These are phyloP conservation scores for Protomyces gravidus DNA, from an alignment of 1,139 yeast genomes.

Conservation along the genomic window DNA sequence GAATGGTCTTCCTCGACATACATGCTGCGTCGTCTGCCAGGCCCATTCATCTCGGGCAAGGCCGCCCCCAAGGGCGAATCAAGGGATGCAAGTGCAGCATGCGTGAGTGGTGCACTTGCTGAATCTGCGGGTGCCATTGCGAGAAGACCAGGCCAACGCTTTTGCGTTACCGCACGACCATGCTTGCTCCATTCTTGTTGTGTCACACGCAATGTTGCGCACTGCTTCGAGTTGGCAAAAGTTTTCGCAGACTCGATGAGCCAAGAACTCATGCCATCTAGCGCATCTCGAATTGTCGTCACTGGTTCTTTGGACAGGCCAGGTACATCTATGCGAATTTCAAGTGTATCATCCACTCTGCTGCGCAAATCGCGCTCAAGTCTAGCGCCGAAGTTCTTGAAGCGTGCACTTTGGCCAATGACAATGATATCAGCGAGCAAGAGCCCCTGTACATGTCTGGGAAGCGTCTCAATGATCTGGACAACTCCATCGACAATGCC, in stretches of 20 bases:
- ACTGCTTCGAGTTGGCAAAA: not conserved
- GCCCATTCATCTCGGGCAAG: not conserved
- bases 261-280: not conserved
- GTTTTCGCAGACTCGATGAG: not conserved
- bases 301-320: conserved; percentile 3
- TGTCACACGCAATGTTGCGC: not conserved
- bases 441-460: conserved; percentile 70
- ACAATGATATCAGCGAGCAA: conserved; percentile 73
- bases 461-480: conserved; percentile 65
- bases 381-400: conserved; percentile 64
- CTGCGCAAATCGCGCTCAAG: conserved; percentile 25
- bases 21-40: conserved; percentile 9
- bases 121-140: not conserved
- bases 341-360: conserved; percentile 10
- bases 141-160: not conserved
- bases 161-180: conserved; percentile 1
- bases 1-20: conserved; percentile 21
- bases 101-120: not conserved
- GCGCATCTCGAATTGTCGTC: not conserved
- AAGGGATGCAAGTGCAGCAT: not conserved
- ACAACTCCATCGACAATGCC: conserved; percentile 69
- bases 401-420: conserved; percentile 74
- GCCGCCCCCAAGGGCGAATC: not conserved
- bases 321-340: conserved; percentile 2
- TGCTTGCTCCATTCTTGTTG: conserved; percentile 6